A percentile compares a stretch with the other conserved stretches of the same genome.
Evolutionary conservation across 148 eudicot genomes (phyloP).

Genomic region (Rhododendron williamsianum): DNA sequence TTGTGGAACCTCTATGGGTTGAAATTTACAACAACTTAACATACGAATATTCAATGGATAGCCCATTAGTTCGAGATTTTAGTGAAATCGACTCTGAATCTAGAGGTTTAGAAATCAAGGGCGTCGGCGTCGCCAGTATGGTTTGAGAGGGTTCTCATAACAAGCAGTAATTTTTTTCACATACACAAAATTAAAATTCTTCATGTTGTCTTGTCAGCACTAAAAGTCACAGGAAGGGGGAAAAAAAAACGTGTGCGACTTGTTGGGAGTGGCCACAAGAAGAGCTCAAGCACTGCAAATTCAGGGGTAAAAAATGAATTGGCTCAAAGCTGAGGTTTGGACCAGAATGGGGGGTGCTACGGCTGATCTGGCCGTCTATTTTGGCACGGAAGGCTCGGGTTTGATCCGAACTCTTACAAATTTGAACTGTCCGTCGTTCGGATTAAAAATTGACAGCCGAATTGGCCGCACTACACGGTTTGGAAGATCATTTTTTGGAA

Average conservation of each 20-base stretch:
- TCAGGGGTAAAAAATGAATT: not conserved
- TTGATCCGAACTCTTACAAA: too few species aligned
- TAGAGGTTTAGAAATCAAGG: not conserved
- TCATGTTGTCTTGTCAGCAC: too few species aligned
- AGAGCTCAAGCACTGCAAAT: not conserved
- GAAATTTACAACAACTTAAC: not conserved
- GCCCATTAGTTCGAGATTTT: not conserved
- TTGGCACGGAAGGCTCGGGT: too few species aligned
- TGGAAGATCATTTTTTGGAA: too few species aligned
- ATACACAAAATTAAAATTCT: too few species aligned
- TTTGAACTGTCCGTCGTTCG: too few species aligned
- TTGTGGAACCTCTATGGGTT: not conserved
- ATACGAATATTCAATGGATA: not conserved
- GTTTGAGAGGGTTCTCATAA: not conserved
- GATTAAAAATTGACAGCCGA: too few species aligned
- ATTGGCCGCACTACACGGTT: too few species aligned
- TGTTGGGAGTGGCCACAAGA: not conserved
- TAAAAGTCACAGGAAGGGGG: too few species aligned
- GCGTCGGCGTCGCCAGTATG: not conserved
- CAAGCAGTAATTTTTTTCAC: not conserved
- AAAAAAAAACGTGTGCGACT: not conserved
- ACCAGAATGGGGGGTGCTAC: too few species aligned
- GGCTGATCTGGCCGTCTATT: too few species aligned
- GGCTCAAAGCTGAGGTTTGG: not conserved
- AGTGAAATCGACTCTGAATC: not conserved